Evolutionary conservation across 345 rosid genomes (phyloP), one percentile per base, ranked within the genome.

Genomic region (Linum trigynum): DNA sequence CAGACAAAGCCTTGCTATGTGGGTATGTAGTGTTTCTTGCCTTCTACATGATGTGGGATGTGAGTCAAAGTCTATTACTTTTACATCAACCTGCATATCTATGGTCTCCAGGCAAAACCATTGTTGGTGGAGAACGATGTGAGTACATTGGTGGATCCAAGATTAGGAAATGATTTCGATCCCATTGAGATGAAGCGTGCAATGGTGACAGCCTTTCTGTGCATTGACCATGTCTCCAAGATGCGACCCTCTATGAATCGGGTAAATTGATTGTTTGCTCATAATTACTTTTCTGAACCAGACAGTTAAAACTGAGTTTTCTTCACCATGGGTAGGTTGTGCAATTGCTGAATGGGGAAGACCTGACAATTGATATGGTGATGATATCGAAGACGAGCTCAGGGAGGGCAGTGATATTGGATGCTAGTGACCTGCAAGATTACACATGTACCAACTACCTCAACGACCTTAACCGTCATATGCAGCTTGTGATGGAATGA

Each of bases 1-100:
- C 38, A 66, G 87, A 12, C 90, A 90, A 78, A 87, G 91, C 82
- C 85, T 90, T 11, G 98, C 71, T 39, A 88, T 92, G 79, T 92
- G 96, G 98, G 98, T 92, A 86, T 57, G 90, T 50, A 56, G 63
- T 32, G 43, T 23, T 38, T 62, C 32, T 23, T 23, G 32, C 32
- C 32, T 23, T 23, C 32, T 23, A 23, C 32, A 23, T 23, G 32
- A 23, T 23, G 32, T 23, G 32, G 32, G 32, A 23, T 1, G 32
- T 23, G 32, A 23, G 32, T 23, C 32, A 23, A 23, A 23, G 32
- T 23, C 32, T 23, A 23, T 23, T 23, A 23, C 32, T 23, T 23
- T 23, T 23, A 23, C 32, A 23, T 23, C 32, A 14, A 23, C 32
- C 32, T 23, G 32, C 32, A 23, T 23, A 23, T 15, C 1, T 7